Evolutionary conservation across 2,329 filamentous ascomycete species (phyloP).

Genomic region (Madurella fahalii): DNA sequence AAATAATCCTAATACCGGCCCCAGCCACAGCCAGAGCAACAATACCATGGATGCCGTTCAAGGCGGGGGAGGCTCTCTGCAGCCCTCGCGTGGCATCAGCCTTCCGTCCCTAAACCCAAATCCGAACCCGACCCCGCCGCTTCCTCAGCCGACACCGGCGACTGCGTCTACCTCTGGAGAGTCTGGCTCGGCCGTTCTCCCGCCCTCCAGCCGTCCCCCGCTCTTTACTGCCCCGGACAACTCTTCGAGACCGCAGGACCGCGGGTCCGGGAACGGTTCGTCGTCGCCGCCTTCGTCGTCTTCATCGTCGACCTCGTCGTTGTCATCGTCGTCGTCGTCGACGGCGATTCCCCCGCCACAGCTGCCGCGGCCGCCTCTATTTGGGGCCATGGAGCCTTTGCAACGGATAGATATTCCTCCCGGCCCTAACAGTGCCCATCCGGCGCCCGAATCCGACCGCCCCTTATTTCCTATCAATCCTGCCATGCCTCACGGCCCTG

Average conservation of each 20-base stretch:
- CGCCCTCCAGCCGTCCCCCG: neutral
- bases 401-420: neutral
- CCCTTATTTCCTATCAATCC: neutral
- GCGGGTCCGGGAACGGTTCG: neutral
- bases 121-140: neutral
- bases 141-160: neutral
- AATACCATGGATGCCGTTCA: slow-evolving; percentile 5
- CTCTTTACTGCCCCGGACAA: neutral
- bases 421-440: neutral
- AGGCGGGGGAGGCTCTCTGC: neutral
- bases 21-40: neutral
- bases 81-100: slow-evolving; percentile 7
- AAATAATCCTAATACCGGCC: neutral
- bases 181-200: slow-evolving; percentile 7
- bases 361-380: neutral
- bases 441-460: neutral
- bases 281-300: neutral
- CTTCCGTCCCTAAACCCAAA: slow-evolving; percentile 18
- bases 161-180: slow-evolving; percentile 8
- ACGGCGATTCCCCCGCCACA: neutral
- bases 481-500: neutral
- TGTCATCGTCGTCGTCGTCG: neutral
- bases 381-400: neutral
- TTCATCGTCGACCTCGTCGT: neutral
- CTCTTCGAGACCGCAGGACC: neutral